A percentile compares a stretch with the other conserved stretches of the same genome.
phyloP scores from a whole-genome alignment of 2,329 filamentous ascomycete species.

The Diaporthe citriasiana region DNA sequence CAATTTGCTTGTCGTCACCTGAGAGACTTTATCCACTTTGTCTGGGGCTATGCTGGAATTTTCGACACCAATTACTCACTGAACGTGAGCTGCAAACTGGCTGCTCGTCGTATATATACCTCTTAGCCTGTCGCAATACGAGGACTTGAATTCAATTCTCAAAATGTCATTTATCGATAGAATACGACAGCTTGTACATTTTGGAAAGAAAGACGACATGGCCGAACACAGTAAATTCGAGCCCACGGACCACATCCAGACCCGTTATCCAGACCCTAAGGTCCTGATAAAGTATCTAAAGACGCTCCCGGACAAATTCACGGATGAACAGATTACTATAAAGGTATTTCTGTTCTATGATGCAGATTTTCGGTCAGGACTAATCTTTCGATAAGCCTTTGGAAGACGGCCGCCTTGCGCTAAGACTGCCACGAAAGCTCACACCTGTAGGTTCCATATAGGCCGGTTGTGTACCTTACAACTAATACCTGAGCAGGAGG shows the following conservation, averaged over 20 bases:
- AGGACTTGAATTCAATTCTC: not conserved
- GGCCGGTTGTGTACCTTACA: not conserved
- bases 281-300: not conserved
- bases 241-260: not conserved
- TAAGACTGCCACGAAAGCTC: not conserved
- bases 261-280: not conserved
- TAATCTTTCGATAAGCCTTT: not conserved
- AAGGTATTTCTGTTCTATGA: not conserved
- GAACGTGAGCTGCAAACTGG: too few relatives aligned
- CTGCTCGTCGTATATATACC: not conserved
- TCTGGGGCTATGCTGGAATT: not conserved
- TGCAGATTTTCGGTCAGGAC: fast-evolving
- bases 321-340: not conserved
- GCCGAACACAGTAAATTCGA: not conserved
- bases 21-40: not conserved
- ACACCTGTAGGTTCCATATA: not conserved
- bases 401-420: not conserved
- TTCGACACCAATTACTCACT: not conserved
- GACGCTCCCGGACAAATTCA: not conserved
- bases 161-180: not conserved
- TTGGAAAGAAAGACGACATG: not conserved
- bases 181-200: not conserved
- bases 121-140: not conserved
- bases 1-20: not conserved
- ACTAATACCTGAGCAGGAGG: not conserved